Evolutionary conservation across 2,329 filamentous ascomycete genomes (phyloP), one percentile per base, ranked within the genome.

Genomic region (Cladosporium sp.): DNA sequence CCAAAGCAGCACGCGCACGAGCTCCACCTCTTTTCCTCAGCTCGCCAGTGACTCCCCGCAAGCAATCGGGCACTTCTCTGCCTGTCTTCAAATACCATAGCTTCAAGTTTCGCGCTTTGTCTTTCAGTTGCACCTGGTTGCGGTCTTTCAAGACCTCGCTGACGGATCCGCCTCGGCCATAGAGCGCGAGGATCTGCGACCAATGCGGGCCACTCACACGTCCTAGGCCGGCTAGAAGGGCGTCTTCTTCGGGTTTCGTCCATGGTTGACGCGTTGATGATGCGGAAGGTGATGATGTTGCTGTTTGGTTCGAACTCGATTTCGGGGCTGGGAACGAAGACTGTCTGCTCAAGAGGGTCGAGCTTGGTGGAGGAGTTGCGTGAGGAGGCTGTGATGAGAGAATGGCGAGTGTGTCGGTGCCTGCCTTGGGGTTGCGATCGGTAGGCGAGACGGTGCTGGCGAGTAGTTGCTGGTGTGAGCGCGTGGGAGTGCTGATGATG

Each of bases 81-180:
- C 89, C 89, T 15, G 86, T 92, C 73, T 96, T 96, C 48, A 96
- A 73, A 68, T 95, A 95, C 72, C 93, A 95, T 0, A 96, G 72
- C 68, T 95, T 96, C 43, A 95, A 71, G 57, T 96, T 96, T 43
- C 89, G 79, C 1, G 89, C 89, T 69, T 96, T 96, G 65, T 96
- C 89, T 68, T 96, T 96, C 11, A 95, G 76, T 65, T 95, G 90
- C 0, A 96, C 90, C 64, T 96, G 89, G 39, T 90, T 95, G 29
- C 89, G 80, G 64, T 95, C 90, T 59, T 91, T 92, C 17, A 95
- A 76, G 19, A 92, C 86, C 59, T 92, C 86, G 41, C 84, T 91
- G 19, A 92, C 81, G 0, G 85, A 86, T 4, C 90, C 90, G 37
- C 85, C 86, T 0, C 82, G 79, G 0, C 90, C 90, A 64, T 92